Percentiles rank a stretch among this genome's conserved stretches.
phyloP scores from a whole-genome alignment of 768 basidiomycete species.

The Cystofilobasidium capitatum region DNA sequence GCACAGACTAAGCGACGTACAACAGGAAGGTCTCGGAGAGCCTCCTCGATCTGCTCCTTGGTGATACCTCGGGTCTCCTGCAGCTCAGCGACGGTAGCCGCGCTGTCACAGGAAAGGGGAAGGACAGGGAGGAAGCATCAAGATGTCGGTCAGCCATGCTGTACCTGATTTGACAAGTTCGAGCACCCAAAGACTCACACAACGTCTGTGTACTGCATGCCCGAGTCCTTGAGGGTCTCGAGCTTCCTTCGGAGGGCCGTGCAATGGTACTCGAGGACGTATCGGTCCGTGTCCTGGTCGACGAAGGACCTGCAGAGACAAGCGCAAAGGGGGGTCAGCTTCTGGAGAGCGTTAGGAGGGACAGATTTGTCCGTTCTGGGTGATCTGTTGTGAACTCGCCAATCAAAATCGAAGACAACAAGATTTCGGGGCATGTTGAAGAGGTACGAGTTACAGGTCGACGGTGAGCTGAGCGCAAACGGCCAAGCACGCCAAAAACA shows the following conservation, averaged over 20 bases:
- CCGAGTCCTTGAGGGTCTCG: conserved; percentile 51
- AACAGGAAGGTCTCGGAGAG: conserved; percentile 74
- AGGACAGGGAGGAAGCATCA: background rate
- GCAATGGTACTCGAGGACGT: conserved; percentile 63
- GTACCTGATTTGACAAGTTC: background rate
- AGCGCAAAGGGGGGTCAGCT: conserved; percentile 17
- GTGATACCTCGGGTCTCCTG: conserved; percentile 57
- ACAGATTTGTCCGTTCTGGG: background rate
- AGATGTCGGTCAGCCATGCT: background rate
- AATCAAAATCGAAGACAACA: conserved; percentile 94
- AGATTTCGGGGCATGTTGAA: conserved; percentile 45
- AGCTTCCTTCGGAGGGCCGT: conserved; percentile 75
- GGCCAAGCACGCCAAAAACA: too few species aligned
- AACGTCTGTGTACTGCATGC: conserved; percentile 84
- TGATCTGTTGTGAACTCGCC: conserved; percentile 44
- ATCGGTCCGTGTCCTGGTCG: conserved; percentile 95
- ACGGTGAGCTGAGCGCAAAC: background rate
- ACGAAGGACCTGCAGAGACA: conserved; percentile 42
- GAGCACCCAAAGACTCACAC: conserved; percentile 51
- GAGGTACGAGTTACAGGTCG: background rate
- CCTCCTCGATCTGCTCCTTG: conserved; percentile 61
- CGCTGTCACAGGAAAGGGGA: conserved; percentile 45
- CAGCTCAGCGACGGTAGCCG: conserved; percentile 57
- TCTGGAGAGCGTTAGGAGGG: background rate
- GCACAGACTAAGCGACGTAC: conserved; percentile 45